Percentiles rank a stretch among this genome's conserved stretches.
Evolutionary conservation across 2,329 filamentous ascomycete genomes (phyloP).

Genomic region (Cyanodermella asteris): DNA sequence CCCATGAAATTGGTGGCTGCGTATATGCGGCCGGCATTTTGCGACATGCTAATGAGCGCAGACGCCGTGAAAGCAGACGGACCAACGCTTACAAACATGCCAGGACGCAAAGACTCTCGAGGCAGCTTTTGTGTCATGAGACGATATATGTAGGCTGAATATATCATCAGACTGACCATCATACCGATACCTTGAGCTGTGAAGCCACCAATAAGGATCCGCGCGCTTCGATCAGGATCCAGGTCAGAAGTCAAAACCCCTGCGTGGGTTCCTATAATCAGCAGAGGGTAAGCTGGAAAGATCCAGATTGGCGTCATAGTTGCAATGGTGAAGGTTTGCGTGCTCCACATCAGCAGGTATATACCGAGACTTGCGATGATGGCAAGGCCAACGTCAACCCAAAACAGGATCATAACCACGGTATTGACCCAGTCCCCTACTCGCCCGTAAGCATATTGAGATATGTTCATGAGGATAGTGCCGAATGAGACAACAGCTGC

Average conservation of each 20-base stretch:
- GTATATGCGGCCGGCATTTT: conserved; percentile 25
- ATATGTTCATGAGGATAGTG: conserved; percentile 57
- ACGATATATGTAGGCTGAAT: conserved; percentile 63
- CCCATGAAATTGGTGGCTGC: conserved; percentile 34
- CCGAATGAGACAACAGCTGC: conserved; percentile 46
- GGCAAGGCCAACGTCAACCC: conserved; percentile 50
- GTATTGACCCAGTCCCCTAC: conserved; percentile 38
- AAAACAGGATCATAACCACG: conserved; percentile 47
- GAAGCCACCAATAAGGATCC: conserved; percentile 35
- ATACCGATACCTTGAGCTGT: conserved; percentile 44
- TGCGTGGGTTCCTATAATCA: conserved; percentile 55
- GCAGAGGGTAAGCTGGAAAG: conserved; percentile 62
- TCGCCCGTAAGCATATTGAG: conserved; percentile 48
- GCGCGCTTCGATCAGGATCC: conserved; percentile 21
- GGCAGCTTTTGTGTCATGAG: conserved; percentile 78
- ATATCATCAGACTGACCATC: conserved; percentile 53
- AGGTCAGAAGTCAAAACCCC: conserved; percentile 31
- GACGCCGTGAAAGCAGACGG: conserved; percentile 49
- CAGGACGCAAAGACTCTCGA: conserved; percentile 50
- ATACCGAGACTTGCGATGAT: conserved; percentile 45
- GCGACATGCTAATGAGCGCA: conserved; percentile 36
- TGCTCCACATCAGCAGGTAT: conserved; percentile 51
- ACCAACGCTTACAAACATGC: conserved; percentile 70
- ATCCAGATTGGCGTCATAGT: conserved; percentile 81
- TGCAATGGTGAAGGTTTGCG: conserved; percentile 48